These are phyloP conservation scores for Calonectria leucothoes DNA, from an alignment of 2,329 filamentous ascomycete species.

Conservation along the genomic window DNA sequence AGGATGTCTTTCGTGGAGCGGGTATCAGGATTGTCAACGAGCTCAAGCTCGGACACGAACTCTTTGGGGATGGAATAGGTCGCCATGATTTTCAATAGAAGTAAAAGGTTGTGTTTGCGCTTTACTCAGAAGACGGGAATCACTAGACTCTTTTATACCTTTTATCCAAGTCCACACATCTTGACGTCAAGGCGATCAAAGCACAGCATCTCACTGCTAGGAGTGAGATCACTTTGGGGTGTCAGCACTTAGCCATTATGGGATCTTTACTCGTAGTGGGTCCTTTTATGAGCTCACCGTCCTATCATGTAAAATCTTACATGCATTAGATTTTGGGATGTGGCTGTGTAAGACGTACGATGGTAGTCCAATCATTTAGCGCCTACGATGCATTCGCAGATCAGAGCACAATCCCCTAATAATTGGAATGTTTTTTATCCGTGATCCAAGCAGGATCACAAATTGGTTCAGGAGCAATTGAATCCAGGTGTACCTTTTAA, in stretches of 20 bases:
- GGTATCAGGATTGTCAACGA: conserved; percentile 36
- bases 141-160: conserved; percentile 9
- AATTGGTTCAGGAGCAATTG: no score
- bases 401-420: background rate
- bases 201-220: conserved; percentile 1
- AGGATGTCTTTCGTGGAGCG: conserved; percentile 47
- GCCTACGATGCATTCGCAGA: background rate
- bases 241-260: conserved; percentile 19
- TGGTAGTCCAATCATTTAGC: background rate
- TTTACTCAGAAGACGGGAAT: background rate
- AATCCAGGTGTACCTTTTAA: no score
- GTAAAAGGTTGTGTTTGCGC: background rate
- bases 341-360: background rate
- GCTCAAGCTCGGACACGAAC: conserved; percentile 24
- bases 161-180: background rate
- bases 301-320: conserved; percentile 1
- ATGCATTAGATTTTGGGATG: background rate
- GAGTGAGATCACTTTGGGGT: background rate
- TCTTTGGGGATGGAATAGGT: conserved; percentile 17
- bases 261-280: conserved; percentile 18
- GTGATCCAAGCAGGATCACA: background rate
- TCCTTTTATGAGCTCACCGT: background rate
- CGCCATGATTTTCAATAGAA: background rate
- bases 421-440: background rate
- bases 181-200: conserved; percentile 3